A percentile compares a stretch with the other conserved stretches of the same genome.
Evolutionary conservation across 225 moss, liverwort and hornwort species (phyloP).

Genomic region (Pseudoscleropodium purum): DNA sequence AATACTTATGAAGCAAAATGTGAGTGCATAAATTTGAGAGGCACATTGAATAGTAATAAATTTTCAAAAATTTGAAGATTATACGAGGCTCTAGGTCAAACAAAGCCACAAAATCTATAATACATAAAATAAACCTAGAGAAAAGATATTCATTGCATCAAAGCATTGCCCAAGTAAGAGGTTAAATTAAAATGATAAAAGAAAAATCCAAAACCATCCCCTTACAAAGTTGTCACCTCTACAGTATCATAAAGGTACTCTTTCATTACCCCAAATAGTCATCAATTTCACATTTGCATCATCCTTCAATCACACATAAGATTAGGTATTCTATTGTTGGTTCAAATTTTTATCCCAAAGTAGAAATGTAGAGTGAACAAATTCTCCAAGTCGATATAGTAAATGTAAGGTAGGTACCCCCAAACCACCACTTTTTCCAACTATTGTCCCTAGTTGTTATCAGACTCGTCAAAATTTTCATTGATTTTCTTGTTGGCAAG

Average conservation of each 20-base stretch:
- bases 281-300: not conserved
- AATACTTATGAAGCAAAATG: not conserved
- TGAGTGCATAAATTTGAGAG: not conserved
- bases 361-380: not conserved
- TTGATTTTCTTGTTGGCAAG: too few relatives aligned
- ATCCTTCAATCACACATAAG: not conserved
- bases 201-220: not conserved
- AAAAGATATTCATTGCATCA: not conserved
- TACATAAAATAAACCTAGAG: accelerated
- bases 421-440: too few relatives aligned
- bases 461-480: too few relatives aligned
- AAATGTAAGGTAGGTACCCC: too few relatives aligned
- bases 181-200: too few relatives aligned
- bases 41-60: not conserved
- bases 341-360: not conserved
- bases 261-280: not conserved
- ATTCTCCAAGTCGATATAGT: too few relatives aligned
- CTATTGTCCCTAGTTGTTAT: too few relatives aligned
- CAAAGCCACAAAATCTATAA: not conserved
- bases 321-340: not conserved
- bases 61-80: not conserved
- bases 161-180: not conserved
- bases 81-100: not conserved
- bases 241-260: not conserved
- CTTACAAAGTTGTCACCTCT: not conserved